Evolutionary conservation across 1,284 basidiomycete genomes (phyloP).

Genomic region (Cutaneotrichosporon sp.): DNA sequence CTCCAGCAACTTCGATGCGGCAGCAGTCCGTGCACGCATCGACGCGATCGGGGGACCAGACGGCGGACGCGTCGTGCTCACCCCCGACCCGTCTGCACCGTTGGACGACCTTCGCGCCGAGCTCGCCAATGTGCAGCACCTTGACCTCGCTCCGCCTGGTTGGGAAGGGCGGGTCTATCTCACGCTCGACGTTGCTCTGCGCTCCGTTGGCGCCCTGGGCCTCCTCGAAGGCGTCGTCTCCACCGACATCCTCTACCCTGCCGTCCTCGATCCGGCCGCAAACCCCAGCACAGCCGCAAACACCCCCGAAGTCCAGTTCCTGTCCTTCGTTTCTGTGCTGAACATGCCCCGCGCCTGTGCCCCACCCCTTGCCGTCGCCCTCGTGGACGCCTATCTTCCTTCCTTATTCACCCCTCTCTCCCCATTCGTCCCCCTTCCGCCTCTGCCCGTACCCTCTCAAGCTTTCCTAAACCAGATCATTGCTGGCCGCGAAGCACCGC

Average conservation of each 20-base stretch:
- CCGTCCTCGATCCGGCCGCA: no score
- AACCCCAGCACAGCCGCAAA: no score
- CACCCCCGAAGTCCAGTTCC: constrained; percentile 10
- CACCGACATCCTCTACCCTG: constrained; percentile 18
- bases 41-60: constrained; percentile 15
- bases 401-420: constrained; percentile 12
- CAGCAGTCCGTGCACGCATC: constrained; percentile 24
- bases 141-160: constrained; percentile 17
- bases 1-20: constrained; percentile 35
- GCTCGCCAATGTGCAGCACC: constrained; percentile 20
- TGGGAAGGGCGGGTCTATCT: constrained; percentile 19
- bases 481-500: constrained; percentile 3
- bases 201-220: constrained; percentile 9
- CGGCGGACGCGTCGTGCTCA: constrained; percentile 3
- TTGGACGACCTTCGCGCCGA: constrained; percentile 16
- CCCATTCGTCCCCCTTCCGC: constrained; percentile 6
- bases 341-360: constrained; percentile 4
- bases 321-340: constrained; percentile 9
- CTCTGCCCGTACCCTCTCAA: not conserved
- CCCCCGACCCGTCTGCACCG: not conserved
- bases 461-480: not conserved
- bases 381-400: constrained; percentile 15
- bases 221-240: constrained; percentile 11
- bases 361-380: constrained; percentile 6
- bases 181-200: constrained; percentile 8